Conservation (phyloP, 192 early-diverging fungal species). For the Cladochytrium replicatum region DNA sequence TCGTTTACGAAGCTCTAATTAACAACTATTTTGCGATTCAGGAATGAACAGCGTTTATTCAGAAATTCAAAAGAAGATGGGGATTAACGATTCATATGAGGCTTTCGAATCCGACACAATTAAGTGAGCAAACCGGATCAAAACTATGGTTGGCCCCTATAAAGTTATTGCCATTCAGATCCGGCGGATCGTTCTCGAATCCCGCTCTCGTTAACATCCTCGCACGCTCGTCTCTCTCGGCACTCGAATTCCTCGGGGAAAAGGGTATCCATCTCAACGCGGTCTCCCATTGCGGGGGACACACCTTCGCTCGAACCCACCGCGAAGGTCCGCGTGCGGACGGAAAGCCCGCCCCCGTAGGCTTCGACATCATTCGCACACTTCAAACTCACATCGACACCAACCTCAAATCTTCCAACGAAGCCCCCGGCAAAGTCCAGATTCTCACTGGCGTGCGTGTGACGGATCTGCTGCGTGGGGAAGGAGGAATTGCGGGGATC, state of each 20-base stretch:
- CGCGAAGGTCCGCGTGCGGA: slow-evolving; percentile 29
- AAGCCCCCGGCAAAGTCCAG: slow-evolving; percentile 43
- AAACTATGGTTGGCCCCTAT: background rate
- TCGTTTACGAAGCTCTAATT: slow-evolving; percentile 62
- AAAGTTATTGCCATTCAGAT: slow-evolving; percentile 5
- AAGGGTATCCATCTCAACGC: slow-evolving; percentile 58
- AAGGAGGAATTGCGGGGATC: slow-evolving; percentile 1
- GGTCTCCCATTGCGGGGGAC: slow-evolving; percentile 75
- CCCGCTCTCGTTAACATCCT: slow-evolving; percentile 55
- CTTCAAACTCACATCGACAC: too few relatives aligned
- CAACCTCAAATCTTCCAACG: too few relatives aligned
- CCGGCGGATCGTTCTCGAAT: slow-evolving; percentile 49
- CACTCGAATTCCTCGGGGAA: slow-evolving; percentile 66
- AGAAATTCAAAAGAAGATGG: too few relatives aligned
- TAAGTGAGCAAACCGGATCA: slow-evolving; percentile 36
- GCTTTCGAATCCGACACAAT: slow-evolving; percentile 60
- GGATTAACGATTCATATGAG: slow-evolving; percentile 59
- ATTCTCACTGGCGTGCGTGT: slow-evolving; percentile 62
- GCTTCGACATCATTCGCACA: slow-evolving; percentile 21
- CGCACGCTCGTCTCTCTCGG: slow-evolving; percentile 47
- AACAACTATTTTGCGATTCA: too few relatives aligned
- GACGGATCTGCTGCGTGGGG: slow-evolving; percentile 42
- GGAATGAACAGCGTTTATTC: too few relatives aligned
- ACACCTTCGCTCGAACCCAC: slow-evolving; percentile 61
- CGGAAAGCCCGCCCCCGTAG: slow-evolving; percentile 22